Evolutionary conservation across 2,329 filamentous ascomycete species (phyloP).

Genomic region (Claviceps spartinae): DNA sequence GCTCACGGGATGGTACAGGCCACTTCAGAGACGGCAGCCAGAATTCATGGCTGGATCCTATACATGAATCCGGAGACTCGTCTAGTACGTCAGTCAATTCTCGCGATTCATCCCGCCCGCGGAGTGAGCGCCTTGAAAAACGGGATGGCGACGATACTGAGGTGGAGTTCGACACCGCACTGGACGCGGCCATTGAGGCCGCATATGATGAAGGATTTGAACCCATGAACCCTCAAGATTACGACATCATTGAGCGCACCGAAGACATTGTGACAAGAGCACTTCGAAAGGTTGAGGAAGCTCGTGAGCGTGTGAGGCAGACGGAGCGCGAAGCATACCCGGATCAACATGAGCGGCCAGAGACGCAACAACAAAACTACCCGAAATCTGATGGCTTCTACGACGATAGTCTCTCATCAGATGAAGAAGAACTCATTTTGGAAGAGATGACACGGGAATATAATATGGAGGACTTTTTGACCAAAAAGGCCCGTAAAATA

Average conservation of each 20-base stretch:
- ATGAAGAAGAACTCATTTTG: constrained; percentile 63
- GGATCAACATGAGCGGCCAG: constrained; percentile 12
- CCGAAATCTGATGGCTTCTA: constrained; percentile 41
- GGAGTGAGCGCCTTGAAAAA: constrained; percentile 55
- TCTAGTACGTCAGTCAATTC: constrained; percentile 66
- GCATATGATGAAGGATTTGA: constrained; percentile 90
- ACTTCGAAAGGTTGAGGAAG: constrained; percentile 55
- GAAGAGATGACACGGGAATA: constrained; percentile 84
- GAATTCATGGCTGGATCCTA: constrained; percentile 87
- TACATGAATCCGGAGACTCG: constrained; percentile 78
- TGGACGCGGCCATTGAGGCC: constrained; percentile 91
- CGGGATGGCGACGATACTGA: constrained; percentile 62
- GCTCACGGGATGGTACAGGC: constrained; percentile 11
- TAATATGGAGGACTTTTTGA: constrained; percentile 69
- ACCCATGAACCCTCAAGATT: constrained; percentile 42
- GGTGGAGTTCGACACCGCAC: constrained; percentile 82
- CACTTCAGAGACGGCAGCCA: constrained; percentile 52
- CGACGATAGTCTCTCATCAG: constrained; percentile 44
- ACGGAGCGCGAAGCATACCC: constrained; percentile 52
- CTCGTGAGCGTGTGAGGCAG: constrained; percentile 62
- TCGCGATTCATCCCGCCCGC: constrained; percentile 56
- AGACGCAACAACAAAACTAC: constrained; percentile 16
- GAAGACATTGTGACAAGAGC: constrained; percentile 39
- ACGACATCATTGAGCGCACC: constrained; percentile 21
- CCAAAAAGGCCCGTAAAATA: constrained; percentile 36